Conservation (phyloP, 148 eudicot species). For the Camellia granthamiana region DNA sequence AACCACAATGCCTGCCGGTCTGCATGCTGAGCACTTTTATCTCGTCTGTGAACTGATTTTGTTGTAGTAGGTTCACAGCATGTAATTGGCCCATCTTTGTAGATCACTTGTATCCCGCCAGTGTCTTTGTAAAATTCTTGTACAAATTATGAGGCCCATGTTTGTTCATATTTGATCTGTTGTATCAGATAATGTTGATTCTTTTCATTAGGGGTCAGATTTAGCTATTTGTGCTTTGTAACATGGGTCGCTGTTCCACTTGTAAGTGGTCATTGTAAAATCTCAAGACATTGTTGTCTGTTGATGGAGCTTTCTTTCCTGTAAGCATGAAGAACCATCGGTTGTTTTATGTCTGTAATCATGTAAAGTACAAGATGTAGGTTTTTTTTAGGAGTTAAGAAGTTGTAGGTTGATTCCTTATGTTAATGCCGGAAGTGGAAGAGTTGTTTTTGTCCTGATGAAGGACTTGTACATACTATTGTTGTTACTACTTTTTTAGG, state of each 20-base stretch:
- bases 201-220: not conserved
- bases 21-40: not conserved
- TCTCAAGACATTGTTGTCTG: not conserved
- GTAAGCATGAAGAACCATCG: not conserved
- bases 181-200: constrained; percentile 6
- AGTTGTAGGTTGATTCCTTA: not conserved
- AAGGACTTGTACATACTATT: not conserved
- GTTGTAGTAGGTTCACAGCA: constrained; percentile 9
- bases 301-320: not conserved
- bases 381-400: not conserved
- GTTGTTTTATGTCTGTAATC: constrained; percentile 8
- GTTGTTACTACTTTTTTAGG: not conserved
- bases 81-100: constrained; percentile 6
- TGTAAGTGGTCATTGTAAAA: constrained; percentile 14
- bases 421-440: not conserved
- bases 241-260: constrained; percentile 1
- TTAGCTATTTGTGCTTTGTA: constrained; percentile 1
- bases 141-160: constrained; percentile 16
- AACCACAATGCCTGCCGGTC: constrained; percentile 4
- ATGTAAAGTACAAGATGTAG: not conserved
- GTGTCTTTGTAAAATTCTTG: constrained; percentile 11
- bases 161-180: not conserved
- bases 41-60: not conserved
- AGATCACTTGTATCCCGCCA: not conserved
- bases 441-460: not conserved